Evolutionary conservation across 169 alveolate species (phyloP), one percentile per base, ranked within the genome.

Genomic region (Theileria luwenshuni): DNA sequence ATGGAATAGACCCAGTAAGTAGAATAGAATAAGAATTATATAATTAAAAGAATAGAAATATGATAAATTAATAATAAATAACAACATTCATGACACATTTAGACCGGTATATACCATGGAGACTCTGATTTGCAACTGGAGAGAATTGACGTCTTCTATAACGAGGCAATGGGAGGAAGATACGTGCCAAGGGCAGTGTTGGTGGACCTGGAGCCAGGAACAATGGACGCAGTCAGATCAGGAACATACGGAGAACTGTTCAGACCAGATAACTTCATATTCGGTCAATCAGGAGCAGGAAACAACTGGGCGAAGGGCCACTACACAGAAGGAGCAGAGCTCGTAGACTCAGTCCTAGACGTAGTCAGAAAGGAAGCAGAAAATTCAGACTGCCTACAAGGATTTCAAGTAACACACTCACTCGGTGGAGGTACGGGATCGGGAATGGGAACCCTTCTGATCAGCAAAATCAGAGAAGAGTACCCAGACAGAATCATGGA

Each of bases 231-330:
- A 35, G 99, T 97, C 35, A 95, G 99, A 63, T 98, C 99, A 32
- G 99, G 99, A 23, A 98, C 98, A 27, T 96, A 94, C 86, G 99
- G 99, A 25, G 96, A 95, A 81, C 93, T 97, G 54, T 97, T 96
- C 94, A 88, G 99, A 73, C 99, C 99, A 15, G 99, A 97, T 81
- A 96, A 96, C 97, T 97, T 96, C 86, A 98, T 97, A 43, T 97
- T 96, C 90, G 99, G 99, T n/a, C 97, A 96, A 87, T 93, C 98
- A 47, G 99, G 99, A 49, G 99, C 99, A 30, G 99, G 99, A 43
- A 97, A 97, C 93, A 97, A 96, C 90, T 97, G 99, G 99, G 99
- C 99, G 68, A 97, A 96, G 85, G 99, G 99, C 47, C 99, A 97
- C 79, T 97, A 97, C 92, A 97, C 99, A 21, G 99, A 97, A 90